Conservation (phyloP, 768 basidiomycete species). For the Amanita fuliginea region DNA sequence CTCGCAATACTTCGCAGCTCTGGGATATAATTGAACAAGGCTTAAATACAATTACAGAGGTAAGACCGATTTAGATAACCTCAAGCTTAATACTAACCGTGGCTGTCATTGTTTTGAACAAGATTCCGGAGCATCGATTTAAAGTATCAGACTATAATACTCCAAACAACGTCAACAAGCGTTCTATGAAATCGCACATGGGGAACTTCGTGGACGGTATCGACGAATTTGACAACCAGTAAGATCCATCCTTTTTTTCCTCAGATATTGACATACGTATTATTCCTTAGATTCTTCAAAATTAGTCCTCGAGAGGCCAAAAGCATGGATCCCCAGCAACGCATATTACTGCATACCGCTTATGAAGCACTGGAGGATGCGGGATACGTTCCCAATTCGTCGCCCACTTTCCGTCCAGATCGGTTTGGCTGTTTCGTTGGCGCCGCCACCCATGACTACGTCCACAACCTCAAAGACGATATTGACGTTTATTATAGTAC, state of each 20-base stretch:
- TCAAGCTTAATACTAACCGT: background rate
- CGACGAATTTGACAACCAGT: conserved; percentile 53
- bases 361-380: conserved; percentile 62
- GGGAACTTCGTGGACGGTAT: conserved; percentile 55
- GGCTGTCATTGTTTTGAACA: conserved; percentile 6
- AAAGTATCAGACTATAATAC: conserved; percentile 27
- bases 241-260: conserved; percentile 1
- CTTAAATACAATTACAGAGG: conserved; percentile 45
- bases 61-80: conserved; percentile 15
- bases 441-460: conserved; percentile 60
- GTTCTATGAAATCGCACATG: conserved; percentile 36
- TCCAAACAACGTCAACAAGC: conserved; percentile 16
- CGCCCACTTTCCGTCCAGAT: conserved; percentile 37
- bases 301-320: conserved; percentile 66
- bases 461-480: conserved; percentile 48
- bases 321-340: conserved; percentile 71
- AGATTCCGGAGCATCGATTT: conserved; percentile 61
- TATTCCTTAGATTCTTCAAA: conserved; percentile 41
- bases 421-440: conserved; percentile 59
- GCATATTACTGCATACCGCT: conserved; percentile 53
- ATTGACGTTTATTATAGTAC: conserved; percentile 66
- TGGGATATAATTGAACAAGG: conserved; percentile 54
- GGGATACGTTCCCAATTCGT: conserved; percentile 55
- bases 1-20: conserved; percentile 31
- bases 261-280: background rate